A percentile compares a stretch with the other conserved stretches of the same genome.
These are phyloP conservation scores for Saccharomycopsis javanensis DNA, from an alignment of 805 yeast species.

Conservation along the genomic window DNA sequence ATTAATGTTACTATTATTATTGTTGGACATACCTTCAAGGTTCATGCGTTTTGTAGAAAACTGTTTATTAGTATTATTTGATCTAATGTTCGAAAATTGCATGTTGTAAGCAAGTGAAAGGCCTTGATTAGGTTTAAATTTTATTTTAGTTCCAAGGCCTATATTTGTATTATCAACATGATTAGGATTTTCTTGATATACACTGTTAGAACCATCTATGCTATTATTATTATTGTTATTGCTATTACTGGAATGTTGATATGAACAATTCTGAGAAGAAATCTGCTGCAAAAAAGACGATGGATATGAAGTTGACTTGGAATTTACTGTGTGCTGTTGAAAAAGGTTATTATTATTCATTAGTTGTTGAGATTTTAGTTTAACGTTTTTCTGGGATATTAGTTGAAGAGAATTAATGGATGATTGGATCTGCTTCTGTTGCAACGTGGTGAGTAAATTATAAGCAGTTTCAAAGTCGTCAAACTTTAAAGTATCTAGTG, in stretches of 20 bases:
- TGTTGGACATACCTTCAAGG: no score
- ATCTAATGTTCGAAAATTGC: not conserved
- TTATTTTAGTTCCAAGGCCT: not conserved
- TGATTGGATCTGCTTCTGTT: conserved; percentile 9
- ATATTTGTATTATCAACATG: not conserved
- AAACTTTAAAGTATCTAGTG: conserved; percentile 13
- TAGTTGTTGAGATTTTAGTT: not conserved
- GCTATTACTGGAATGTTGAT: not conserved
- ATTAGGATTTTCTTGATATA: not conserved
- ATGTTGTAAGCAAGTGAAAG: not conserved
- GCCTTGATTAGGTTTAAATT: not conserved
- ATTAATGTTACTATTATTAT: not conserved
- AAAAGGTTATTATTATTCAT: not conserved
- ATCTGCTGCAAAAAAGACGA: not conserved
- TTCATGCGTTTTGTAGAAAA: no score
- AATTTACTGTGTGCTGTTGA: not conserved
- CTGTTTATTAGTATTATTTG: no score
- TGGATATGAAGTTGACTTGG: not conserved
- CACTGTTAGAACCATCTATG: not conserved
- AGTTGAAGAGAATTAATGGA: conserved; percentile 14
- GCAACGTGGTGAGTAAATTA: conserved; percentile 8
- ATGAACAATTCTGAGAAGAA: not conserved
- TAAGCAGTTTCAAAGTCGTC: conserved; percentile 18
- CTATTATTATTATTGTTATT: not conserved
- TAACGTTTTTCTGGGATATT: conserved; percentile 12